Evolutionary conservation across 768 basidiomycete species (phyloP).

Genomic region (Hericium erinaceus): DNA sequence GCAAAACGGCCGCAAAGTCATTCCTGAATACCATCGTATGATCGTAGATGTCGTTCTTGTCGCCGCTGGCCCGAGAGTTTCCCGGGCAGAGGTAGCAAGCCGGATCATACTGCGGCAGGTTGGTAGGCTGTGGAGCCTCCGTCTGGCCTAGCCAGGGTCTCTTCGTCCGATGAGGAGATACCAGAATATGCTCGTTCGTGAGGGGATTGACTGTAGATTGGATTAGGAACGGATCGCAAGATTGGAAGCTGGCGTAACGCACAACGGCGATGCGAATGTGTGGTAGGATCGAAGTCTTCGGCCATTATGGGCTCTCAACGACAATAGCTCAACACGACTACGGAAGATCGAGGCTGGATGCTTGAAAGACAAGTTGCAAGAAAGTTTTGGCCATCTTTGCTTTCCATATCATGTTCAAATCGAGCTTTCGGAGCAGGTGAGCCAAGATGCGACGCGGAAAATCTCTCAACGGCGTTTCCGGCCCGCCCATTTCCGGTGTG

Average conservation of each 20-base stretch:
- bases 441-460: too few species aligned
- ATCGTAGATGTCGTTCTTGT: constrained; percentile 57
- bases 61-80: constrained; percentile 65
- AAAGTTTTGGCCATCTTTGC: too few species aligned
- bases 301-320: background rate
- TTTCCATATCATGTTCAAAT: too few species aligned
- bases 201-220: constrained; percentile 65
- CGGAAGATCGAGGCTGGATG: too few species aligned
- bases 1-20: constrained; percentile 75
- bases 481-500: too few species aligned
- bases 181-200: constrained; percentile 64
- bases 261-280: constrained; percentile 12
- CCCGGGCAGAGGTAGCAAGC: constrained; percentile 85
- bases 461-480: too few species aligned
- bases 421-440: too few species aligned
- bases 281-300: constrained; percentile 8
- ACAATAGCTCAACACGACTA: background rate
- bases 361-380: too few species aligned
- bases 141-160: constrained; percentile 89
- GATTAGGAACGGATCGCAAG: background rate
- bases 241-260: constrained; percentile 1
- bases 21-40: constrained; percentile 68
- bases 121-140: constrained; percentile 46
- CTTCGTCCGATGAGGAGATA: constrained; percentile 84
- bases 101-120: constrained; percentile 57